Evolutionary conservation across 2,329 filamentous ascomycete species (phyloP).

Genomic region (Hymenotorrendiella dingleyae): DNA sequence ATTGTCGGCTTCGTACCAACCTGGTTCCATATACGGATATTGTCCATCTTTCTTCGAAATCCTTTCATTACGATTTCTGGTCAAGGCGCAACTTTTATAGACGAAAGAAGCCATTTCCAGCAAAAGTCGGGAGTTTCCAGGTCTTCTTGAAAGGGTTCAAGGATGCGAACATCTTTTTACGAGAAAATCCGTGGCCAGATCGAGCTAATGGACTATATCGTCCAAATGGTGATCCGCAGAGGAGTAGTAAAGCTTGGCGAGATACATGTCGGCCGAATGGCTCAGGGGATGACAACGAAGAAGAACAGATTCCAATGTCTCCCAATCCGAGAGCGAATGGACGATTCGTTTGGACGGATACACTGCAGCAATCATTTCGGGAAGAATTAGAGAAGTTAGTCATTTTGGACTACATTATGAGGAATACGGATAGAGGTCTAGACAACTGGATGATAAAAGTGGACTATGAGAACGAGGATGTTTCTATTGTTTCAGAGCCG

Average conservation of each 20-base stretch:
- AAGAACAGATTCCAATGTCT: constrained; percentile 38
- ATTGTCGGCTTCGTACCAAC: constrained; percentile 81
- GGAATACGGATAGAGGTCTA: constrained; percentile 91
- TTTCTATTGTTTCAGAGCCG: constrained; percentile 81
- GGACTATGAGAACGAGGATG: constrained; percentile 75
- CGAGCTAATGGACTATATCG: constrained; percentile 62
- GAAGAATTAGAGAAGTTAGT: constrained; percentile 96
- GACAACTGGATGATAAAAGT: constrained; percentile 99
- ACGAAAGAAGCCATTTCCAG: constrained; percentile 78
- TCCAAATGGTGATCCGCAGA: constrained; percentile 59
- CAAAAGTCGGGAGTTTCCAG: constrained; percentile 93
- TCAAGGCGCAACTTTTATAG: constrained; percentile 82
- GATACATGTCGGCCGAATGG: constrained; percentile 68
- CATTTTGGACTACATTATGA: constrained; percentile 97
- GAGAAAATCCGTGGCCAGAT: constrained; percentile 96
- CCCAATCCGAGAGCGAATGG: constrained; percentile 17
- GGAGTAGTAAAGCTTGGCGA: constrained; percentile 68
- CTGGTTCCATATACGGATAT: constrained; percentile 96
- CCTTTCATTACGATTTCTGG: constrained; percentile 98
- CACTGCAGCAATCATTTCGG: constrained; percentile 82
- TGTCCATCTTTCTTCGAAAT: constrained; percentile 88
- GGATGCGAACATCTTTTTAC: constrained; percentile 90
- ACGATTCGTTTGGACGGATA: constrained; percentile 78
- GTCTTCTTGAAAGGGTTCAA: constrained; percentile 96
- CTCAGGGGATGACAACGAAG: constrained; percentile 53